Percentiles rank a stretch among this genome's conserved stretches.
phyloP scores from a whole-genome alignment of 2,329 filamentous ascomycete genomes.

The Colletotrichum shisoi region DNA sequence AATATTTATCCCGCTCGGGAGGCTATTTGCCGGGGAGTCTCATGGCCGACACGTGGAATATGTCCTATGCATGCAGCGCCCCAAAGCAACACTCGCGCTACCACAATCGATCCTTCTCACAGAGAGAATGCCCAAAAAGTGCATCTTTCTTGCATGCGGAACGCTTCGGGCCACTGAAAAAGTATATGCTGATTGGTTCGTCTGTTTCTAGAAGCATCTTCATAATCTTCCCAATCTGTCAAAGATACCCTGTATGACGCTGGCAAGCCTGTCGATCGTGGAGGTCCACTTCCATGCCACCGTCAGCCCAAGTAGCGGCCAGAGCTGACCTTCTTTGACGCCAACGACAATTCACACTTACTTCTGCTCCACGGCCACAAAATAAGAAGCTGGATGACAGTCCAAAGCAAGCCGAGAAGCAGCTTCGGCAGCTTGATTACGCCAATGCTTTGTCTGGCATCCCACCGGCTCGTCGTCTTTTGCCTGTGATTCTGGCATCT shows the following conservation, averaged over 20 bases:
- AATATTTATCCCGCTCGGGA: background rate
- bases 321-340: background rate
- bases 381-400: background rate
- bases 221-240: background rate
- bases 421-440: too few species aligned
- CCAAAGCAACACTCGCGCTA: background rate
- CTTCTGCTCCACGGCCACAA: background rate
- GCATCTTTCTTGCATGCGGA: background rate
- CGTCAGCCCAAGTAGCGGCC: rapidly evolving
- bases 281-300: background rate
- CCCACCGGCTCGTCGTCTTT: too few species aligned
- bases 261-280: background rate
- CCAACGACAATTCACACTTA: too few species aligned
- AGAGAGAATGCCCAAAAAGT: background rate
- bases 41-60: too few species aligned
- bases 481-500: background rate
- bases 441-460: background rate
- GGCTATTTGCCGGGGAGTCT: background rate
- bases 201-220: background rate
- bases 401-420: background rate
- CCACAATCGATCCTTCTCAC: background rate
- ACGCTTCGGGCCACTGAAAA: background rate
- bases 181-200: background rate
- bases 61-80: background rate
- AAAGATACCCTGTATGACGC: background rate